phyloP scores from a whole-genome alignment of 1,139 yeast genomes.

The Yamadazyma atmosphaerica region DNA sequence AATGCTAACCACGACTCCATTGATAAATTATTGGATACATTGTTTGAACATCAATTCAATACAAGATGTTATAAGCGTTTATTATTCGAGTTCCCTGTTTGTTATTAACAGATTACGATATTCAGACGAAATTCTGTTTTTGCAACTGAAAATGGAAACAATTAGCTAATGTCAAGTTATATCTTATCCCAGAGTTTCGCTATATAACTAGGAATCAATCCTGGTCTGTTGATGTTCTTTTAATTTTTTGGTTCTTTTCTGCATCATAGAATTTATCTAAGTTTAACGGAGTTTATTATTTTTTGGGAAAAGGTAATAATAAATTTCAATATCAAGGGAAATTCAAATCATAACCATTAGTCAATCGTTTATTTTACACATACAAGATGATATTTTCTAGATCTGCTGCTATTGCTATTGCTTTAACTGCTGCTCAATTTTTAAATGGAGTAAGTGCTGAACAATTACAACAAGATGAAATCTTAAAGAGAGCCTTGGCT shows the following conservation, averaged over 20 bases:
- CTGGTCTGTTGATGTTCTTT: not conserved
- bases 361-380: not conserved
- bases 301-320: conserved; percentile 17
- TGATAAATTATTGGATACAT: not conserved
- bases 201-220: not conserved
- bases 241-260: not conserved
- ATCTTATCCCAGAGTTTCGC: too few species aligned
- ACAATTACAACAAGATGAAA: conserved; percentile 4
- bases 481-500: conserved; percentile 17
- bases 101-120: not conserved
- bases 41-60: not conserved
- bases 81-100: not conserved
- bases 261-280: not conserved
- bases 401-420: conserved; percentile 17
- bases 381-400: conserved; percentile 18
- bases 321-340: conserved; percentile 3
- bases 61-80: too few species aligned
- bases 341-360: conserved; percentile 4
- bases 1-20: not conserved
- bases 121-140: not conserved
- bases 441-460: conserved; percentile 16
- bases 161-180: not conserved
- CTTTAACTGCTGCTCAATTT: conserved; percentile 18
- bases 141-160: not conserved
- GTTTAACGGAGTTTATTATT: conserved; percentile 8